Base-by-base conservation (phyloP, 2,329 filamentous ascomycete genomes). In the Colletotrichum sp. region DNA sequence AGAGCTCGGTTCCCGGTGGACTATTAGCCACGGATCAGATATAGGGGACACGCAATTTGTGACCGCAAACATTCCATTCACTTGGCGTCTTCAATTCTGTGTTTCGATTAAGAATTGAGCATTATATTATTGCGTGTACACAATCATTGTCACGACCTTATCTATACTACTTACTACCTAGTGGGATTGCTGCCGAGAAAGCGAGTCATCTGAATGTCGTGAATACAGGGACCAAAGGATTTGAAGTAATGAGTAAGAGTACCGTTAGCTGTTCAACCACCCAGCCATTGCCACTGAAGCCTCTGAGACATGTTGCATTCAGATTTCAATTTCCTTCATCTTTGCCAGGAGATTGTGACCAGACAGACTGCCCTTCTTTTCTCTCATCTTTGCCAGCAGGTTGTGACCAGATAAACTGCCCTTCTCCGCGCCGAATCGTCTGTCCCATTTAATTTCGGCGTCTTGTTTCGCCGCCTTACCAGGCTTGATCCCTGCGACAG, bases 211-310 rank as follows among this genome's bases (percentile, higher is more conserved):
- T 49, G 44, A 49, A 49, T 0, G 6, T 4, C 13, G 44, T 22
- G 44, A 49, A 4, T 22, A 13, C 44, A 8, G 11, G n/a, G 44
- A 22, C 19, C 1, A 12, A n/a, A 15, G 7, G 11, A 22, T 7
- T 49, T 49, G 5, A 6, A 49, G 44, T 4, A 49, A 22, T n/a
- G 15, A 13, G 13, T 22, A 13, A n/a, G 44, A 13, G 13, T 49
- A 49, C 6, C 11, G 5, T 49, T 49, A 7, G n/a, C 11, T 22
- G 11, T 22, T 22, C n/a, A 7, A 13, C 11, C 11, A 3, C 11
- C n/a, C 6, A 2, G 1, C 6, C 19, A 22, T 22, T 49, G 1
- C 11, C 0, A 0, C n/a, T 22, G n/a, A 22, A 13, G 11, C 11
- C 19, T 49, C 6, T 49, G 39, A 49, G 6, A 12, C n/a, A 49